Percentiles rank a stretch among this genome's conserved stretches.
Conservation (phyloP, 2,329 filamentous ascomycete species). For the Xylariaceae sp. region DNA sequence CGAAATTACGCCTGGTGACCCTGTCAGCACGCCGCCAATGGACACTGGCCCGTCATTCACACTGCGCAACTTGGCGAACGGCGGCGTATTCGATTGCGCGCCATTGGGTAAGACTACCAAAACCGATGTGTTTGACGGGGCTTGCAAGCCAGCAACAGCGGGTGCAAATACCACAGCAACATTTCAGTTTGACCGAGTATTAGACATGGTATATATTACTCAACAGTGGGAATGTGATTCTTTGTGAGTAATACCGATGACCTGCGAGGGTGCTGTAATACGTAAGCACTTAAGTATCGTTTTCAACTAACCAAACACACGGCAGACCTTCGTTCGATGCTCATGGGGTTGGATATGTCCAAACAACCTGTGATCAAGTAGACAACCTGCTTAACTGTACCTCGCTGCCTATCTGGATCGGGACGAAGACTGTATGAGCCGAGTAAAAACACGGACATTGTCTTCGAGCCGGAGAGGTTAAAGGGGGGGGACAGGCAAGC, state of each 20-base stretch:
- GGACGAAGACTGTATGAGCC: slow-evolving; percentile 30
- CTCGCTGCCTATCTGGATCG: slow-evolving; percentile 42
- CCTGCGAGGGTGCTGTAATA: neutral
- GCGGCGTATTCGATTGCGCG: slow-evolving; percentile 36
- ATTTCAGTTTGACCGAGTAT: slow-evolving; percentile 39
- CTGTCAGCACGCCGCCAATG: slow-evolving; percentile 15
- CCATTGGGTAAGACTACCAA: slow-evolving; percentile 25
- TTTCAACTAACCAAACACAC: neutral
- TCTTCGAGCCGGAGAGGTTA: too few relatives aligned
- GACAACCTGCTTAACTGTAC: slow-evolving; percentile 41
- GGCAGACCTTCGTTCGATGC: slow-evolving; percentile 34
- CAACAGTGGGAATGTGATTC: slow-evolving; percentile 41
- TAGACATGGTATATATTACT: slow-evolving; percentile 38
- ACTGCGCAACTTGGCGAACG: slow-evolving; percentile 37
- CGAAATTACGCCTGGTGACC: slow-evolving; percentile 35
- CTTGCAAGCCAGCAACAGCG: slow-evolving; percentile 29
- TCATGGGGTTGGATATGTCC: slow-evolving; percentile 40
- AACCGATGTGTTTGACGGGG: slow-evolving; percentile 33
- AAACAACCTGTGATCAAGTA: slow-evolving; percentile 39
- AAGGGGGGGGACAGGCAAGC: too few relatives aligned
- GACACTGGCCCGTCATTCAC: slow-evolving; percentile 43
- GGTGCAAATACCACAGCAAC: slow-evolving; percentile 27
- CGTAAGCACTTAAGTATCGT: too few relatives aligned
- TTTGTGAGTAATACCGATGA: slow-evolving; percentile 31
- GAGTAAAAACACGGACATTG: too few relatives aligned